phyloP scores from a whole-genome alignment of 768 basidiomycete genomes.

The Brasilioporus rufonigricans region DNA sequence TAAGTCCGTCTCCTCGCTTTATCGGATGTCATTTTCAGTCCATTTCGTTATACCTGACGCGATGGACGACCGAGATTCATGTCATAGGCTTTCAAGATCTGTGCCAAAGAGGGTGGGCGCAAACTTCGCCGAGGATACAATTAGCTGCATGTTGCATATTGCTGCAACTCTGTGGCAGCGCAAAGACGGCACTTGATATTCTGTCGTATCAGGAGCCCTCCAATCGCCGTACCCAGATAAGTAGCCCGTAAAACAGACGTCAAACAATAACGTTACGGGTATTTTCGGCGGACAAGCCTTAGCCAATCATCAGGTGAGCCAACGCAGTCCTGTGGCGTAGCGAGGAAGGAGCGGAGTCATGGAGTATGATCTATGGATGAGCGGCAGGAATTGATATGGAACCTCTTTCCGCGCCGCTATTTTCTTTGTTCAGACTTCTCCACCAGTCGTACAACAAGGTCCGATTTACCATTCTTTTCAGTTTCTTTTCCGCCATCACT shows the following conservation, averaged over 20 bases:
- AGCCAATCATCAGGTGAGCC: slow-evolving; percentile 10
- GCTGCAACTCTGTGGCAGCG: not conserved
- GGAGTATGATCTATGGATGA: not conserved
- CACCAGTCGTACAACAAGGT: not conserved
- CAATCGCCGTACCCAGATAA: not conserved
- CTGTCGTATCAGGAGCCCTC: not conserved
- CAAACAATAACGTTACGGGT: not conserved
- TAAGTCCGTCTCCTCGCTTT: not conserved
- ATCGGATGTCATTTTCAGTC: not conserved
- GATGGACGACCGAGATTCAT: not conserved
- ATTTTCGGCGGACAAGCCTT: not conserved
- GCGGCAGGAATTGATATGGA: not conserved
- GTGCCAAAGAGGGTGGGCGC: not conserved
- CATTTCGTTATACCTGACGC: slow-evolving; percentile 2
- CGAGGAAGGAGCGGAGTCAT: slow-evolving; percentile 8
- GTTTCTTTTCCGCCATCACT: not conserved
- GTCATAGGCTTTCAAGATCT: not conserved
- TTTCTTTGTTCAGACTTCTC: not conserved
- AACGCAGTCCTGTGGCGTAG: slow-evolving; percentile 23
- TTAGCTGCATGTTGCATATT: too few species aligned
- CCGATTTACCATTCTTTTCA: not conserved
- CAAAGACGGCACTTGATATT: not conserved
- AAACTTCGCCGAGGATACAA: not conserved
- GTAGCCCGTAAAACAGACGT: not conserved
- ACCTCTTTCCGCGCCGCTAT: not conserved